Evolutionary conservation across 163 green algal genomes (phyloP).

Genomic region (Scenedesmus sp.): DNA sequence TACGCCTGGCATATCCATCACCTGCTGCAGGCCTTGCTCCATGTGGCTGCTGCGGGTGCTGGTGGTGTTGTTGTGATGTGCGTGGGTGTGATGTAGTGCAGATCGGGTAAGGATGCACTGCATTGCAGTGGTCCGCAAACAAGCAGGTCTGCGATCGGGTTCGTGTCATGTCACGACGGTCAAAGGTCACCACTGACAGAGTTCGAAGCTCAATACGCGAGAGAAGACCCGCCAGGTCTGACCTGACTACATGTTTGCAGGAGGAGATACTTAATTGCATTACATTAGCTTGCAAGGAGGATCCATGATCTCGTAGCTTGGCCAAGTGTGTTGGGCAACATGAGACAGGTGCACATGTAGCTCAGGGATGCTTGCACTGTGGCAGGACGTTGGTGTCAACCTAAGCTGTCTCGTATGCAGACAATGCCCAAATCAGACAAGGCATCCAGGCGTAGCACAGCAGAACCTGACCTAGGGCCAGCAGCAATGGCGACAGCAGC

Average conservation of each 20-base stretch:
- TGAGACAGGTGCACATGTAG: neutral
- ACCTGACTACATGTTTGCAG: too few species aligned
- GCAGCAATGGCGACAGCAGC: neutral
- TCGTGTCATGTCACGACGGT: neutral
- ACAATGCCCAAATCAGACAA: neutral
- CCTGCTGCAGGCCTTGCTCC: neutral
- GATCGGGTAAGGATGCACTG: neutral
- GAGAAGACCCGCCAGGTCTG: too few species aligned
- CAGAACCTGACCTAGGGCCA: neutral
- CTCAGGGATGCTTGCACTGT: neutral
- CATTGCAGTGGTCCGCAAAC: neutral
- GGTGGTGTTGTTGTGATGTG: neutral
- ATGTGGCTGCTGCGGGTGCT: neutral
- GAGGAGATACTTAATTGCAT: too few species aligned
- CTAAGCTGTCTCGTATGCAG: neutral
- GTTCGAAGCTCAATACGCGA: too few species aligned
- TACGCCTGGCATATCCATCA: constrained; percentile 30
- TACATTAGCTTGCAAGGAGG: too few species aligned
- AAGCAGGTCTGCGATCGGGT: neutral
- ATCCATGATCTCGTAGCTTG: neutral
- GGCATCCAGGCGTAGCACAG: neutral
- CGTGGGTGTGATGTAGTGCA: neutral
- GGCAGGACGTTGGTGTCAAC: neutral
- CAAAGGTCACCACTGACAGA: too few species aligned
- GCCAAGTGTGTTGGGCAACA: neutral